A percentile compares a stretch with the other conserved stretches of the same genome.
These are phyloP conservation scores for Helenozyma baotianmanensis DNA, from an alignment of 805 yeast genomes.

Conservation along the genomic window DNA sequence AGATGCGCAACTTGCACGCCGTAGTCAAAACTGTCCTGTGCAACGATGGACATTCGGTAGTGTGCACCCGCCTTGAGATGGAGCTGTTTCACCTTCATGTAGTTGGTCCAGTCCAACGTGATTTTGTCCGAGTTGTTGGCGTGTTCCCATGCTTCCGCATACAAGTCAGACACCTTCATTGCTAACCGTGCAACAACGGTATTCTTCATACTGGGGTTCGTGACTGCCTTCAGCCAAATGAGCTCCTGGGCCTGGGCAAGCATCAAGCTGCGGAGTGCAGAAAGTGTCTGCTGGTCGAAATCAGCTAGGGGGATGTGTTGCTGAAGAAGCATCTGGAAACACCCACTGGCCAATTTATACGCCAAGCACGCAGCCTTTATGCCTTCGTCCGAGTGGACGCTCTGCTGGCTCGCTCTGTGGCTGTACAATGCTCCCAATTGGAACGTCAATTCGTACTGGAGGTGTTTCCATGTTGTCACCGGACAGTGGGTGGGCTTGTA, in stretches of 20 bases:
- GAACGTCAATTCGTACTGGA: conserved; percentile 54
- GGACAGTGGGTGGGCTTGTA: conserved; percentile 40
- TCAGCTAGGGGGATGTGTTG: conserved; percentile 31
- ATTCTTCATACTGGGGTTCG: conserved; percentile 46
- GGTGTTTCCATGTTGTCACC: conserved; percentile 5
- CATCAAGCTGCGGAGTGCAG: conserved; percentile 49
- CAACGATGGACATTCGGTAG: conserved; percentile 52
- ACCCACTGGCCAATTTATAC: conserved; percentile 72
- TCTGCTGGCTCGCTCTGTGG: conserved; percentile 45
- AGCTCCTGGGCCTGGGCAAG: conserved; percentile 86
- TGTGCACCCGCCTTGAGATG: conserved; percentile 74
- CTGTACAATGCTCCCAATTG: conserved; percentile 67
- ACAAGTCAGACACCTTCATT: conserved; percentile 55
- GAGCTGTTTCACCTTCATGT: conserved; percentile 49
- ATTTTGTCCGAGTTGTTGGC: conserved; percentile 43
- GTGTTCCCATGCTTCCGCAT: conserved; percentile 38
- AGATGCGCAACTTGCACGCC: conserved; percentile 71
- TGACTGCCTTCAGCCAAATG: conserved; percentile 70
- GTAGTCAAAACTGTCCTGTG: conserved; percentile 47
- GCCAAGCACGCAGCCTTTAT: conserved; percentile 57
- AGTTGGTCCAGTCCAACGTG: conserved; percentile 61
- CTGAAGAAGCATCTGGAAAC: conserved; percentile 38
- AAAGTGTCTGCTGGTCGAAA: conserved; percentile 47
- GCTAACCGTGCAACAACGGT: conserved; percentile 62
- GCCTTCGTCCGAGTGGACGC: conserved; percentile 47